Evolutionary conservation across 2,329 filamentous ascomycete genomes (phyloP), one percentile per base, ranked within the genome.

Genomic region (Apiospora phragmitis): DNA sequence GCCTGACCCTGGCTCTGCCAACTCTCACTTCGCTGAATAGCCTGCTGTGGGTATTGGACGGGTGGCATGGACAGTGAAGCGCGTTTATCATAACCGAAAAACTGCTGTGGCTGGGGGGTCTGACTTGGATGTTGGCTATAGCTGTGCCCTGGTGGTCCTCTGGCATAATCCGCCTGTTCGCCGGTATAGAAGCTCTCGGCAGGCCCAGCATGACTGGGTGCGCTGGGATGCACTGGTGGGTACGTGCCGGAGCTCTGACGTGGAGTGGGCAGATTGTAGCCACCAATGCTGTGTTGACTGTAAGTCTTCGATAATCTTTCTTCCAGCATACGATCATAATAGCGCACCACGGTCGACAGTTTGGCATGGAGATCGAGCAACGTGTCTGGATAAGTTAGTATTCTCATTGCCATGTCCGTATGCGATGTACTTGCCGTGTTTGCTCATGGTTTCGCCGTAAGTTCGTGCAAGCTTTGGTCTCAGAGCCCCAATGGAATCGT

Each of bases 381-480:
- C 0, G 95, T 96, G 80, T 99, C 95, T 96, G 8, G 9, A 41
- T 21, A 11, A 16, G 73, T 87, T 77, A 87, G 82, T 65, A 69
- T 12, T 12, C 21, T 38, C 32, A n/a, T 62, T 62, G 32, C 21
- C 8, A 4, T 24, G 32, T 35, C 32, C 9, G 55, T 35, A 32
- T 38, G 11, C 21, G 4, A 38, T 21, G 47, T 66, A 83, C 90
- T 79, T 84, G 94, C 94, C 95, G 81, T 98, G 96, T 82, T 99
- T 99, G 88, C 96, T 98, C 96, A 99, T 98, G 0, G 96, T 98
- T 84, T 99, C 96, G 70, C 96, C 96, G 79, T 98, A 98, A 0
- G 95, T 98, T 70, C 96, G 90, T 5, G 96, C 96, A 70, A 99
- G 86, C 81, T 99, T 99, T 1, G 96, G 96, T 67, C 96, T 89